Percentiles rank a stretch among this genome's conserved stretches.
Evolutionary conservation across 495 filamentous ascomycete species (phyloP).

Genomic region (Immersiella caudata): DNA sequence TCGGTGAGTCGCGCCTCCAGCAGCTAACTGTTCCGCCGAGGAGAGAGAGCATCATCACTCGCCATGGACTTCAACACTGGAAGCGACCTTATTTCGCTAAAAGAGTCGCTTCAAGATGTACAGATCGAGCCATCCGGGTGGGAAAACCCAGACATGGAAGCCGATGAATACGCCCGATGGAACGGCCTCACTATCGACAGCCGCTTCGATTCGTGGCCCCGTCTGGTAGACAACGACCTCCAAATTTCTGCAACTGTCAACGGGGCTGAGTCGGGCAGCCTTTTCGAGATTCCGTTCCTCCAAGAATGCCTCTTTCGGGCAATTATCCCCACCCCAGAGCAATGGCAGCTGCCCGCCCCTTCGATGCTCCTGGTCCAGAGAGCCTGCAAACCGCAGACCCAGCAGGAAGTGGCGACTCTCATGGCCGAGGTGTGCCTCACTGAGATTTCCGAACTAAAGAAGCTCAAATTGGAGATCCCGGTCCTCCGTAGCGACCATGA

Average conservation of each 20-base stretch:
- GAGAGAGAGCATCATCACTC: neutral
- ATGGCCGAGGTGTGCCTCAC: constrained; percentile 25
- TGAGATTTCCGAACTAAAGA: constrained; percentile 17
- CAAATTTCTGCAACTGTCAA: constrained; percentile 26
- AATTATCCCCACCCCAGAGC: constrained; percentile 26
- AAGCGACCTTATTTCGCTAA: constrained; percentile 23
- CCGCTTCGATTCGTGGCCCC: constrained; percentile 23
- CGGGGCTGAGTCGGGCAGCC: constrained; percentile 19
- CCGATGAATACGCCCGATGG: constrained; percentile 47
- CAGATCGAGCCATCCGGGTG: constrained; percentile 6
- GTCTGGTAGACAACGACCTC: constrained; percentile 16
- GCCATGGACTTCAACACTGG: constrained; percentile 31
- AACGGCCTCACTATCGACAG: constrained; percentile 45
- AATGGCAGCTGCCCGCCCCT: constrained; percentile 20
- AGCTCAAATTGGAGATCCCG: constrained; percentile 56
- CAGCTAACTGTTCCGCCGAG: neutral
- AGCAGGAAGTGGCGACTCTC: constrained; percentile 17
- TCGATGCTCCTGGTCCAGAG: constrained; percentile 31
- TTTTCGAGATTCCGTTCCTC: constrained; percentile 23
- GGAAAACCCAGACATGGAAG: constrained; percentile 15
- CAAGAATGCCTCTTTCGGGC: constrained; percentile 29
- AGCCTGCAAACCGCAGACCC: constrained; percentile 23
- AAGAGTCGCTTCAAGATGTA: constrained; percentile 23
- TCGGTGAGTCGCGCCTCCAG: neutral
- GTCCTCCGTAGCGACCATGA: constrained; percentile 54